A percentile compares a stretch with the other conserved stretches of the same genome.
These are phyloP conservation scores for Mariannaea elegans DNA, from an alignment of 2,329 filamentous ascomycete genomes.

Conservation along the genomic window DNA sequence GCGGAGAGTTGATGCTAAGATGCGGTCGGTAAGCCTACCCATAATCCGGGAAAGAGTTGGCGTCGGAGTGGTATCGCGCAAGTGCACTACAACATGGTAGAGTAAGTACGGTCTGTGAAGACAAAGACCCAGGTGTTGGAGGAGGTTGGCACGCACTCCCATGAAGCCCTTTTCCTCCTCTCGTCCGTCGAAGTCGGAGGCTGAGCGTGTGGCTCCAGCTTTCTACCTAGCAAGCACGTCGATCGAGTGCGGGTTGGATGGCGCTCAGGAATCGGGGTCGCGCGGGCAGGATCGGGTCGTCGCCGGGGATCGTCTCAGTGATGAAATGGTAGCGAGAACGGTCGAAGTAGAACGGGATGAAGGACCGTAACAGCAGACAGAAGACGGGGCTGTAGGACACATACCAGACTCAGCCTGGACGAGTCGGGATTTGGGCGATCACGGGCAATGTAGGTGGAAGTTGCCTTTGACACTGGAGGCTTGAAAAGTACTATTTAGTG, in stretches of 20 bases:
- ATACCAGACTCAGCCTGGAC: slow-evolving; percentile 6
- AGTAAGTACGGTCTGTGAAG: slow-evolving; percentile 20
- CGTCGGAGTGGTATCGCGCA: slow-evolving; percentile 47
- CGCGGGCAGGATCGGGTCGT: not conserved
- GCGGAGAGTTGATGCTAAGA: slow-evolving; percentile 21
- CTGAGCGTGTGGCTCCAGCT: slow-evolving; percentile 41
- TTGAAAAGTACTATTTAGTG: slow-evolving; percentile 25
- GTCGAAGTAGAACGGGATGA: not conserved
- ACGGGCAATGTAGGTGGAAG: slow-evolving; percentile 8
- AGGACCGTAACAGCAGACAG: not conserved
- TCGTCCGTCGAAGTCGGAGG: slow-evolving; percentile 26
- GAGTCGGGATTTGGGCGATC: not conserved
- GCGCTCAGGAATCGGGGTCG: not conserved
- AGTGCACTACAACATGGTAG: slow-evolving; percentile 40
- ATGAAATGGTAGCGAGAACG: not conserved
- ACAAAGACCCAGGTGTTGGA: slow-evolving; percentile 5
- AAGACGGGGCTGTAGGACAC: not conserved
- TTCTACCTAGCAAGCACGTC: slow-evolving; percentile 34
- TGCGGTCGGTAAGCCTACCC: slow-evolving; percentile 42
- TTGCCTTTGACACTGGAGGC: slow-evolving; percentile 14
- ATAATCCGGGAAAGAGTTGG: slow-evolving; percentile 54
- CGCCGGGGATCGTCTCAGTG: not conserved
- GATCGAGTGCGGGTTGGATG: slow-evolving; percentile 16
- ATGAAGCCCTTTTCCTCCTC: slow-evolving; percentile 39
- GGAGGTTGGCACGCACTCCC: slow-evolving; percentile 42